Percentiles rank a stretch among this genome's conserved stretches.
These are phyloP conservation scores for Solanum chilense DNA, from an alignment of 257 asterid genomes.

Conservation along the genomic window DNA sequence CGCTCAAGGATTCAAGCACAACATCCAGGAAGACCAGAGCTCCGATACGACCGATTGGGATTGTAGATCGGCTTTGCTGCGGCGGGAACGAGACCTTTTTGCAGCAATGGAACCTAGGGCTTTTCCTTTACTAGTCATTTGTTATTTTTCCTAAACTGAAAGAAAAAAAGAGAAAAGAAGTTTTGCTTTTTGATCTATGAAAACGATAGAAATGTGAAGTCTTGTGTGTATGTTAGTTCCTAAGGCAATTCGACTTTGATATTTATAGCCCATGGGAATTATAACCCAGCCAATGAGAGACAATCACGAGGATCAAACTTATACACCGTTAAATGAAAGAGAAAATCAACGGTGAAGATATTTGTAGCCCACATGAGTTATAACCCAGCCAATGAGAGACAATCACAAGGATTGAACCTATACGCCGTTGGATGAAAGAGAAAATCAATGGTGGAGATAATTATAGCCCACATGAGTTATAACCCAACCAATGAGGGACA, in stretches of 20 bases:
- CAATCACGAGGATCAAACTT: constrained; percentile 17
- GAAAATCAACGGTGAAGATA: constrained; percentile 8
- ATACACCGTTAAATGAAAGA: constrained; percentile 22
- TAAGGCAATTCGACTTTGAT: not conserved
- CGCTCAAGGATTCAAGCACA: too few species aligned
- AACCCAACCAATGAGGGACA: too few species aligned
- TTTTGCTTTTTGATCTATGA: not conserved
- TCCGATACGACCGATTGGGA: not conserved
- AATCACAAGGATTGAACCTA: constrained; percentile 16
- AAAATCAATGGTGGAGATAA: constrained; percentile 7
- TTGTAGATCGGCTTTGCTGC: not conserved
- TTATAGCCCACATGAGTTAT: too few species aligned
- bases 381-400: not conserved
- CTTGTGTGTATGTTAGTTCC: not conserved
- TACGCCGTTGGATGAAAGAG: constrained; percentile 24
- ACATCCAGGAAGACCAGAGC: not conserved
- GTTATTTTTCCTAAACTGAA: not conserved
- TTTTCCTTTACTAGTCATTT: not conserved
- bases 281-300: not conserved
- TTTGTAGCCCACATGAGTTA: not conserved
- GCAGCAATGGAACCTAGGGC: not conserved
- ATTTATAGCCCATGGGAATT: too few species aligned
- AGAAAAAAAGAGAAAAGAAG: too few species aligned
- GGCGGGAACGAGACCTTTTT: not conserved
- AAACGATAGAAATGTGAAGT: not conserved